These are phyloP conservation scores for Ambrosia trifida DNA, from an alignment of 129 eudicot genomes.

Conservation along the genomic window DNA sequence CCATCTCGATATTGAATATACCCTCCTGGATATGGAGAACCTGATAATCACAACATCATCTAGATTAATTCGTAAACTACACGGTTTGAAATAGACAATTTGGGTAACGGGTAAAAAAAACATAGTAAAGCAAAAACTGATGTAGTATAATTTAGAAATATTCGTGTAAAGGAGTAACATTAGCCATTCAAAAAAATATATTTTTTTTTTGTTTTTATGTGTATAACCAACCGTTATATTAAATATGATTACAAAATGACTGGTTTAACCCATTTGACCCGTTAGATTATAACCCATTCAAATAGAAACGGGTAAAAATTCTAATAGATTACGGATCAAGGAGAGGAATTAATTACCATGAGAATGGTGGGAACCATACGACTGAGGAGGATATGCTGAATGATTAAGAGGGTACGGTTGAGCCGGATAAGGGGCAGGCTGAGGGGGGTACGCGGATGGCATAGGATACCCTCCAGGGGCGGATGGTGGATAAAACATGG, in stretches of 20 bases:
- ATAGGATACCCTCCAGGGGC: slow-evolving; percentile 36
- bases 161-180: too few species aligned
- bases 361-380: slow-evolving; percentile 40
- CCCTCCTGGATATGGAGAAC: slow-evolving; percentile 23
- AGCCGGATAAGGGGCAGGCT: slow-evolving; percentile 34
- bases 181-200: too few species aligned
- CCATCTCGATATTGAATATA: slow-evolving; percentile 19
- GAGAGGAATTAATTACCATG: slow-evolving; percentile 30
- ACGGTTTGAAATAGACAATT: neutral
- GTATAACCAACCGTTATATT: neutral
- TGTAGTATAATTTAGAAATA: neutral
- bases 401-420: slow-evolving; percentile 31
- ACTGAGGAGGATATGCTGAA: slow-evolving; percentile 38
- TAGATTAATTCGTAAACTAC: slow-evolving; percentile 12
- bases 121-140: too few species aligned
- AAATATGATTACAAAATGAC: neutral
- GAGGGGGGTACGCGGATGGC: slow-evolving; percentile 45
- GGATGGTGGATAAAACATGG: slow-evolving; percentile 37
- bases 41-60: slow-evolving; percentile 19
- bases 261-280: neutral
- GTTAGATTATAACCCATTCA: slow-evolving; percentile 2
- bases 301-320: neutral
- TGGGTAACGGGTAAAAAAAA: neutral
- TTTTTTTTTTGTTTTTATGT: neutral
- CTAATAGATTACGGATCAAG: slow-evolving; percentile 1